Evolutionary conservation across 2,329 filamentous ascomycete genomes (phyloP).

Genomic region (Penicillium janthinellum): DNA sequence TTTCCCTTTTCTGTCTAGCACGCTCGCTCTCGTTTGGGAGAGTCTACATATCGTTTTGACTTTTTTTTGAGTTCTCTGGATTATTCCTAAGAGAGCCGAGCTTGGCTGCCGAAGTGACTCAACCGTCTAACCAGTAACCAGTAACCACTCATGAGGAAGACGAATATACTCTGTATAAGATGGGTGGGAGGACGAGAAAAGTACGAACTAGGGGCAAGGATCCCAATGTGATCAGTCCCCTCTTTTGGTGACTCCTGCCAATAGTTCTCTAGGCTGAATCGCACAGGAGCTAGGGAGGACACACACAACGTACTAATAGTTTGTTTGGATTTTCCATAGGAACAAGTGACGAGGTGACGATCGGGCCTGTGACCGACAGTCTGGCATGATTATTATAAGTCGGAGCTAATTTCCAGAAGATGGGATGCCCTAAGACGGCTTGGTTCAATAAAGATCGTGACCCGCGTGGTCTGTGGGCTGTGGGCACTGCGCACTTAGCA

Average conservation of each 20-base stretch:
- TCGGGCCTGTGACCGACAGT: background rate
- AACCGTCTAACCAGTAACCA: no score
- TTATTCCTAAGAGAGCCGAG: background rate
- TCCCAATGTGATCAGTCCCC: slow-evolving; percentile 23
- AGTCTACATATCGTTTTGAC: background rate
- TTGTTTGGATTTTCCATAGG: background rate
- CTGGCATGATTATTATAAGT: background rate
- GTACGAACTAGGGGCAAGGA: slow-evolving; percentile 2
- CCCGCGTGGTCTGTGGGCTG: slow-evolving; percentile 12
- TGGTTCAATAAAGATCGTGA: slow-evolving; percentile 14
- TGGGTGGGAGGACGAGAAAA: background rate
- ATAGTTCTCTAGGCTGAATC: background rate
- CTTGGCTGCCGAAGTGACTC: slow-evolving; percentile 6
- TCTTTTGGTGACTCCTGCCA: background rate
- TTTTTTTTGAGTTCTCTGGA: background rate
- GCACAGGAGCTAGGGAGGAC: background rate
- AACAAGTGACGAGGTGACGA: no score
- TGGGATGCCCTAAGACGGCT: slow-evolving; percentile 6
- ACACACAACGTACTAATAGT: background rate
- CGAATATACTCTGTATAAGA: no score
- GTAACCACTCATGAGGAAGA: no score
- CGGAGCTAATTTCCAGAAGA: slow-evolving; percentile 13
- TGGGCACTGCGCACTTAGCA: background rate
- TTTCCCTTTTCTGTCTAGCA: background rate
- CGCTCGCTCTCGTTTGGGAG: background rate